Evolutionary conservation across 2,329 filamentous ascomycete genomes (phyloP).

Genomic region (Sporothrix curviconia): DNA sequence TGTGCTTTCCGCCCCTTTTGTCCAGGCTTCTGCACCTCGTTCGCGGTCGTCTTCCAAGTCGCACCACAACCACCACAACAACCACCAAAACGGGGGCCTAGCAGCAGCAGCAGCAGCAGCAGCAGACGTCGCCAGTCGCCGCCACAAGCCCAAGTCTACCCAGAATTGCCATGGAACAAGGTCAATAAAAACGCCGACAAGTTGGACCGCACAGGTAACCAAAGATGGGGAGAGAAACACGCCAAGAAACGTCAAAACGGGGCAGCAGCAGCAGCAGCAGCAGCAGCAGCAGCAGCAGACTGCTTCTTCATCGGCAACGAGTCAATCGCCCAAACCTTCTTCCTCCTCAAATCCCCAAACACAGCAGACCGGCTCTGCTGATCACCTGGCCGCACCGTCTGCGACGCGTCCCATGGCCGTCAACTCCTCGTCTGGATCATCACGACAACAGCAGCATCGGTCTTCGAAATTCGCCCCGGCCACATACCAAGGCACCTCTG

Average conservation of each 20-base stretch:
- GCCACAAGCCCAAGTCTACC: slow-evolving; percentile 11
- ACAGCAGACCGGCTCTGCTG: slow-evolving; percentile 8
- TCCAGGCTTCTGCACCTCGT: slow-evolving; percentile 46
- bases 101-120: slow-evolving; percentile 39
- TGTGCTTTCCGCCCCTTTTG: slow-evolving; percentile 48
- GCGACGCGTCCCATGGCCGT: background rate
- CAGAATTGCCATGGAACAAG: slow-evolving; percentile 58
- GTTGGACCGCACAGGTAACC: slow-evolving; percentile 56
- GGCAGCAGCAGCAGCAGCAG: slow-evolving; percentile 7
- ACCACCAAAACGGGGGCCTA: slow-evolving; percentile 20
- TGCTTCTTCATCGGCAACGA: no score
- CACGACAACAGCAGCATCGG: slow-evolving; percentile 24
- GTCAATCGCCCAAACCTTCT: no score
- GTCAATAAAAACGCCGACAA: slow-evolving; percentile 49
- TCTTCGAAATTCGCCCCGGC: slow-evolving; percentile 23
- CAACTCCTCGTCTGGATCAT: slow-evolving; percentile 9
- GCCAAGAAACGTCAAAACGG: slow-evolving; percentile 33
- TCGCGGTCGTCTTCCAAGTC: slow-evolving; percentile 55
- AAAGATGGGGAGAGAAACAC: slow-evolving; percentile 47
- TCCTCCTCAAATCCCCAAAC: background rate
- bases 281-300: background rate
- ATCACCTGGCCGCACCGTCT: slow-evolving; percentile 6
- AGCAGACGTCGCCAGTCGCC: slow-evolving; percentile 14
- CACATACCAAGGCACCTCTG: slow-evolving; percentile 24
- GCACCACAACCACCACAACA: slow-evolving; percentile 43